Evolutionary conservation across 1,139 yeast genomes (phyloP), one percentile per base, ranked within the genome.

Genomic region (Protomyces gravidus): DNA sequence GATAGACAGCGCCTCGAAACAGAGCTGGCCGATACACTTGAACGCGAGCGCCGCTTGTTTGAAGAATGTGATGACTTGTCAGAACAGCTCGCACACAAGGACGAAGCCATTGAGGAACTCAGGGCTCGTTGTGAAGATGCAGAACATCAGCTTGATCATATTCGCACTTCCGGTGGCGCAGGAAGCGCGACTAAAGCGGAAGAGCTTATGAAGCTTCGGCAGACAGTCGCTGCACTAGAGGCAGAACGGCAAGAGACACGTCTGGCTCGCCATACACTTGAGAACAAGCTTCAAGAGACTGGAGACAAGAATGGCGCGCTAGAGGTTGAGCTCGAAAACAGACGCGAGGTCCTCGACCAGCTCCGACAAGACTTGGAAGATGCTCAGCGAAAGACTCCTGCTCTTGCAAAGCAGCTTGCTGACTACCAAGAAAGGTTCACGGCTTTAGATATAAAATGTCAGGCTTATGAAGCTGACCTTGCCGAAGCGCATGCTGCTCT

Each of bases 341-440:
- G 57, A 4, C 40, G 25, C 13, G 57, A 42, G 19, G 21, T 30
- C 5, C 30, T 52, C 6, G 11, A 13, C 13, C 26, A 40, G 13
- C 25, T 52, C 15, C 49, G 32, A 36, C 50, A 52, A 27, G 57
- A 52, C 23, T 23, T 45, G n/a, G 57, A 52, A 19, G 57, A 52
- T 4, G 32, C 25, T 5, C 25, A n/a, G 15, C 25, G 36, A 1
- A 9, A 28, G 27, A 7, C 15, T 5, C 25, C 50, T n/a, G 36
- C 7, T 4, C 21, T 46, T 19, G n/a, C 13, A 19, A 13, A n/a
- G 25, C 25, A 46, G 15, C 30, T 19, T 15, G 50, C 27, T 5
- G 50, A 46, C 11, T 4, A 5, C 3, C 33, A 19, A 9, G 36
- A 46, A 9, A 19, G 30, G 9, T 13, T 28, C 19, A 7, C 45